Conservation (phyloP, 73 alveolate genomes). For the Paramecium octaurelia region DNA sequence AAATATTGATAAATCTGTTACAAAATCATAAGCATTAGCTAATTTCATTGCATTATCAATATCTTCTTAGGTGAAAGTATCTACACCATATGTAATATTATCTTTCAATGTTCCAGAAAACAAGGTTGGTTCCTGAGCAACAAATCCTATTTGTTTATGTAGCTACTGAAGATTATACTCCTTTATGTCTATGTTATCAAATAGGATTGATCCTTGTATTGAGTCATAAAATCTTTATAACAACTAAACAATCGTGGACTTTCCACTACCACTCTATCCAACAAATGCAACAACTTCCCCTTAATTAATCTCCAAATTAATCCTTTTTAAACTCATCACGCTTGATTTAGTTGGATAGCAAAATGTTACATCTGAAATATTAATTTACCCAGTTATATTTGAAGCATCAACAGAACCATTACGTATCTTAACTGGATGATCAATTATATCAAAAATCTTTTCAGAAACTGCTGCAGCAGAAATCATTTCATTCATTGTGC, state of each 20-base stretch:
- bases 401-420: neutral
- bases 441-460: neutral
- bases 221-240: conserved; percentile 92
- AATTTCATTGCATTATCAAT: conserved; percentile 64
- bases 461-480: conserved; percentile 37
- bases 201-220: conserved; percentile 77
- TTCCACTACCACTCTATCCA: conserved; percentile 97
- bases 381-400: neutral
- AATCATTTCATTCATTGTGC: neutral
- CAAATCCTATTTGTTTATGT: conserved; percentile 78
- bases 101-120: conserved; percentile 83
- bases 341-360: neutral
- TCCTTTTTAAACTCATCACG: neutral
- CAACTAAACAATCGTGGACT: conserved; percentile 82
- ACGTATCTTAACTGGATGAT: neutral
- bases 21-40: conserved; percentile 68
- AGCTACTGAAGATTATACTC: conserved; percentile 68
- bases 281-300: conserved; percentile 57
- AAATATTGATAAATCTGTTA: conserved; percentile 38
- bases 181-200: conserved; percentile 83
- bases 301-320: neutral
- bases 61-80: conserved; percentile 60
- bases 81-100: conserved; percentile 82
- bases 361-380: neutral
- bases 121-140: conserved; percentile 87